These are phyloP conservation scores for Silene coronaria DNA, from an alignment of 179 eudicot genomes.

Conservation along the genomic window DNA sequence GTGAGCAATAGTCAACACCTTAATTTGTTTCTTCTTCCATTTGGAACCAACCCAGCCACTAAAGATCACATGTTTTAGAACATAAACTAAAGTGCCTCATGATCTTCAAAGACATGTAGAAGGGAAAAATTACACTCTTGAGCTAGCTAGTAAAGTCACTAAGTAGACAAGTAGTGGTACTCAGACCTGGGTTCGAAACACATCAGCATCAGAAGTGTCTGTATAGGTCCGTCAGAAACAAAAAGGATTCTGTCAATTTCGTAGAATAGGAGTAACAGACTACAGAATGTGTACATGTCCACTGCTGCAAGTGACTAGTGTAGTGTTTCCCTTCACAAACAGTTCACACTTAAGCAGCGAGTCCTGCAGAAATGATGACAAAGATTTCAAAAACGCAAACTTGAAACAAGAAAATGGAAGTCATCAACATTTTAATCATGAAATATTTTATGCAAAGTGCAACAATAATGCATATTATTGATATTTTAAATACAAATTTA, in stretches of 20 bases:
- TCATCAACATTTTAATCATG: not conserved
- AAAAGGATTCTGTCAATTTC: not conserved
- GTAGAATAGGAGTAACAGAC: not conserved
- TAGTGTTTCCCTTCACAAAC: not conserved
- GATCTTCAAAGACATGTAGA: constrained; percentile 19
- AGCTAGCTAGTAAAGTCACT: not conserved
- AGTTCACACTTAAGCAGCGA: constrained; percentile 6
- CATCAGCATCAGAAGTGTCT: not conserved
- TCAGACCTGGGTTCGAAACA: not conserved
- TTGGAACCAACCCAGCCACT: constrained; percentile 26
- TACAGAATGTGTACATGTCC: not conserved
- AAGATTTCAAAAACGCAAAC: not conserved
- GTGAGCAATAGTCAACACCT: constrained; percentile 20
- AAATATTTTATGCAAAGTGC: constrained; percentile 4
- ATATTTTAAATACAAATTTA: constrained; percentile 11
- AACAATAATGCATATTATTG: not conserved
- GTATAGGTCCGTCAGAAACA: not conserved
- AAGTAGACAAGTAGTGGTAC: not conserved
- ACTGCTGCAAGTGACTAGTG: not conserved
- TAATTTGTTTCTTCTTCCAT: constrained; percentile 4
- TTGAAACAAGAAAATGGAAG: constrained; percentile 6
- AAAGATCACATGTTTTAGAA: constrained; percentile 10
- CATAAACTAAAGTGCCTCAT: constrained; percentile 3
- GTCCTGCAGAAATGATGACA: not conserved
- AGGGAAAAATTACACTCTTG: constrained; percentile 6